Evolutionary conservation across 2,329 filamentous ascomycete genomes (phyloP).

Genomic region (Phoma herbarum): DNA sequence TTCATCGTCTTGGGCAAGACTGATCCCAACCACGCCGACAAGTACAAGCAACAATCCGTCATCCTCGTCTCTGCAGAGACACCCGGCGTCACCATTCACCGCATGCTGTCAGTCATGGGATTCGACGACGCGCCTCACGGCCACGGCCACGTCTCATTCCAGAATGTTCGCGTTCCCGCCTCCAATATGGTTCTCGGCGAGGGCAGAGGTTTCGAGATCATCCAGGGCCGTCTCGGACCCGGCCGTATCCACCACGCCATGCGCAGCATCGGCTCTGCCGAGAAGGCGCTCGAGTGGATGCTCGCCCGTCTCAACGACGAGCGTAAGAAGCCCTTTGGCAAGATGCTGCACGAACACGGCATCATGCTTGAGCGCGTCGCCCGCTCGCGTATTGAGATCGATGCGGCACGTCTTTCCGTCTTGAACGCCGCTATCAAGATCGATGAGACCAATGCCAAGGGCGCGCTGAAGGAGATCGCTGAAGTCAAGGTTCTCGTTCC

Average conservation of each 20-base stretch:
- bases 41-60: constrained; percentile 92
- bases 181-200: constrained; percentile 89
- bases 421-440: constrained; percentile 96
- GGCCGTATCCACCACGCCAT: constrained; percentile 98
- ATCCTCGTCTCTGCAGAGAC: constrained; percentile 83
- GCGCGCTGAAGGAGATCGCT: constrained; percentile 90
- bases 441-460: constrained; percentile 87
- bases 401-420: constrained; percentile 86
- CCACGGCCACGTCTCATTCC: constrained; percentile 90
- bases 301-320: constrained; percentile 93
- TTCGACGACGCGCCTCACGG: constrained; percentile 99
- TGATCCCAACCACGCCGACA: constrained; percentile 75
- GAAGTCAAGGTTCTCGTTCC: constrained; percentile 95
- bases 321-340: constrained; percentile 88
- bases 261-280: constrained; percentile 89
- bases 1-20: constrained; percentile 98
- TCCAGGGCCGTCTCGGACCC: constrained; percentile 93
- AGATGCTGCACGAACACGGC: constrained; percentile 85
- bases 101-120: constrained; percentile 93
- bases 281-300: constrained; percentile 93
- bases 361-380: constrained; percentile 96
- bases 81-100: constrained; percentile 88
- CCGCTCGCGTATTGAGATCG: constrained; percentile 90
- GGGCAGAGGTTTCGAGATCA: constrained; percentile 96
- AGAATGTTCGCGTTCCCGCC: constrained; percentile 86